Evolutionary conservation across 495 filamentous ascomycete genomes (phyloP).

Genomic region (Aspergillus wentii): DNA sequence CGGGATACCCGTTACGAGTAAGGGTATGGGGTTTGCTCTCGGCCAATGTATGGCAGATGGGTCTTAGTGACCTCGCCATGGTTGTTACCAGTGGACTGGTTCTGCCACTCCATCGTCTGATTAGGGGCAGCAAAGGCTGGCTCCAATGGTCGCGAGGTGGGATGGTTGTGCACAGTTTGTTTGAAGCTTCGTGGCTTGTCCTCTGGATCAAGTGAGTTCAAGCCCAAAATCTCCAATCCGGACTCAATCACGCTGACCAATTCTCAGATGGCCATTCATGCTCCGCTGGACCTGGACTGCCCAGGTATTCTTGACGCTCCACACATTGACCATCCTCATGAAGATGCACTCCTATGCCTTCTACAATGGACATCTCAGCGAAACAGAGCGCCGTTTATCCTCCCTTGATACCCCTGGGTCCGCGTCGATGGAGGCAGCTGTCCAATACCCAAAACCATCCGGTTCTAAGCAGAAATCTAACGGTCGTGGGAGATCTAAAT

Average conservation of each 20-base stretch:
- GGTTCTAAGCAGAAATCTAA: conserved; percentile 26
- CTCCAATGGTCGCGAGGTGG: conserved; percentile 74
- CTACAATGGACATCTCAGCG: conserved; percentile 92
- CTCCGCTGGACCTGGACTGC: conserved; percentile 91
- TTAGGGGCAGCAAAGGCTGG: conserved; percentile 46
- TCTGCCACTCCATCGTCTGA: conserved; percentile 70
- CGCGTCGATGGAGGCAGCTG: conserved; percentile 62
- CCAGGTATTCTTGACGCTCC: conserved; percentile 90
- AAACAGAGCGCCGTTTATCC: conserved; percentile 72
- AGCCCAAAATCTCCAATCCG: too few relatives aligned
- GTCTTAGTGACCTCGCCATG: conserved; percentile 78
- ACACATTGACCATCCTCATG: conserved; percentile 89
- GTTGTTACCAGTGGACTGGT: conserved; percentile 65
- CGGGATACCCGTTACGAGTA: conserved; percentile 75
- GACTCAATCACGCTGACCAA: too few relatives aligned
- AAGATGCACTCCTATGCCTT: conserved; percentile 98
- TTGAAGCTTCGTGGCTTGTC: conserved; percentile 71
- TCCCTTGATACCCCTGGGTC: conserved; percentile 72
- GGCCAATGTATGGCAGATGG: conserved; percentile 82
- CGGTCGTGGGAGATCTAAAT: conserved; percentile 37
- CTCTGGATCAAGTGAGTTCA: conserved; percentile 71
- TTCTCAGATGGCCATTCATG: conserved; percentile 69
- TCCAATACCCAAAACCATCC: conserved; percentile 68
- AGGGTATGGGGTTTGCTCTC: conserved; percentile 85
- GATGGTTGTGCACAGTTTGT: conserved; percentile 74